Base-by-base conservation (phyloP, 208 protist genomes). In the Trypanosoma cruzi region DNA sequence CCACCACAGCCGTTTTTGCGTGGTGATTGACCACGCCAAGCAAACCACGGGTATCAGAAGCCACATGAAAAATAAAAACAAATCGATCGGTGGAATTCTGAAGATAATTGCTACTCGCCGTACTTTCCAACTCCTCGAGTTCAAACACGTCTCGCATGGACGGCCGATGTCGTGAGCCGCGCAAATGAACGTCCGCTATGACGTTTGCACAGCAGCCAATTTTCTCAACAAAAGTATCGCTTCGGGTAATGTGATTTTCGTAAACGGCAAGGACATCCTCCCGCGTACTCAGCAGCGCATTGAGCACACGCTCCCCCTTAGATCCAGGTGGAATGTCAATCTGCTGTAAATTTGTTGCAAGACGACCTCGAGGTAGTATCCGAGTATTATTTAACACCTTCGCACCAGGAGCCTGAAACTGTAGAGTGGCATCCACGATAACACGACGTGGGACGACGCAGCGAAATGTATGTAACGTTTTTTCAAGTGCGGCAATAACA, bases 1-100 rank as follows among this genome's bases (percentile, higher is more conserved):
- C 81, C 11, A 93, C 82, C 1, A 85, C 34, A 24, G 79, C 89
- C 4, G 64, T 72, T 29, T 76, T 75, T 0, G 85, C 73, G 29
- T 85, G 76, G 31, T 72, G 83, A 76, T 88, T 88, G 10, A 92
- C 78, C 18, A 92, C 70, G 24, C 79, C 89, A 31, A 97, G 11
- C 10, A 94, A 58, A 29, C 89, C 89, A 42, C 89, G 85, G 22
- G 85, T 84, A 37, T 92, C 87, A 29, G 75, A 80, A 16, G 75
- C 66, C 42, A 74, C 80, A 68, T 95, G 92, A 68, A 92, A 95
- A 34, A 97, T 46, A 67, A 97, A 97, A 14, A 82, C 82, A 49
- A 68, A 82, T 22, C 86, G 85, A 26, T 84, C 77, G 16, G 60
- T 61, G 22, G 71, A 65, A 28, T 78, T 79, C 16, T 50, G 36